Percentiles rank a stretch among this genome's conserved stretches.
phyloP scores from a whole-genome alignment of 2,329 filamentous ascomycete genomes.

The Epichloe glyceriae region DNA sequence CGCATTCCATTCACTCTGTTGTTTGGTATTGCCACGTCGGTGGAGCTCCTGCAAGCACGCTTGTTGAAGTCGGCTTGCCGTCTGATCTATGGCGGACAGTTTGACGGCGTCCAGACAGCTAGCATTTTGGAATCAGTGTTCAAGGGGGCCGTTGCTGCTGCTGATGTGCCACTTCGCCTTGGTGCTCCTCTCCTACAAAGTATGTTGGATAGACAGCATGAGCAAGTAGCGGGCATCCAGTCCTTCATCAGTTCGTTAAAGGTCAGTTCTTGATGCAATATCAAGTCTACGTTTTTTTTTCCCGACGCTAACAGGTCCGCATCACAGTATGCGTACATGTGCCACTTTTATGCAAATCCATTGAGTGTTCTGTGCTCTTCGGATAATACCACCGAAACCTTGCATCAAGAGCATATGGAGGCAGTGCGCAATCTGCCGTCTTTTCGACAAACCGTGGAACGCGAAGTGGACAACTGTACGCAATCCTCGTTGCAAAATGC shows the following conservation, averaged over 20 bases:
- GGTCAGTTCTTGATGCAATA: constrained; percentile 23
- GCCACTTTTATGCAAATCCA: constrained; percentile 69
- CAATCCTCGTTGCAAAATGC: constrained; percentile 29
- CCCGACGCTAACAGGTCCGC: not conserved
- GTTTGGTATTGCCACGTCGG: constrained; percentile 70
- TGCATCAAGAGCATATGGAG: constrained; percentile 51
- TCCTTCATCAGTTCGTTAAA: constrained; percentile 58
- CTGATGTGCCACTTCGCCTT: constrained; percentile 44
- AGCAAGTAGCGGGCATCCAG: constrained; percentile 65
- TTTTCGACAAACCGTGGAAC: constrained; percentile 45
- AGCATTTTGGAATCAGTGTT: constrained; percentile 64
- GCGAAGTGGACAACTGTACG: constrained; percentile 29
- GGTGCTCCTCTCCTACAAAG: constrained; percentile 49
- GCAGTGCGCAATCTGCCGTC: constrained; percentile 57
- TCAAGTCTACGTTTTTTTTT: not conserved
- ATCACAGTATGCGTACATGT: constrained; percentile 70
- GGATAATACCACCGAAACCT: constrained; percentile 10
- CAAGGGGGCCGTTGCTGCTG: constrained; percentile 46
- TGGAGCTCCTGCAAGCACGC: constrained; percentile 65
- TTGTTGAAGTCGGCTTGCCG: constrained; percentile 56
- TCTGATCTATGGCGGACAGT: constrained; percentile 56
- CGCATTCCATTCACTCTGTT: constrained; percentile 66
- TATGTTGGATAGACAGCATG: constrained; percentile 58
- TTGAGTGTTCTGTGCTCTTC: constrained; percentile 48
- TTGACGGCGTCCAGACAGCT: constrained; percentile 62